phyloP scores from a whole-genome alignment of 2,329 filamentous ascomycete species.

The Sphaceloma murrayae region DNA sequence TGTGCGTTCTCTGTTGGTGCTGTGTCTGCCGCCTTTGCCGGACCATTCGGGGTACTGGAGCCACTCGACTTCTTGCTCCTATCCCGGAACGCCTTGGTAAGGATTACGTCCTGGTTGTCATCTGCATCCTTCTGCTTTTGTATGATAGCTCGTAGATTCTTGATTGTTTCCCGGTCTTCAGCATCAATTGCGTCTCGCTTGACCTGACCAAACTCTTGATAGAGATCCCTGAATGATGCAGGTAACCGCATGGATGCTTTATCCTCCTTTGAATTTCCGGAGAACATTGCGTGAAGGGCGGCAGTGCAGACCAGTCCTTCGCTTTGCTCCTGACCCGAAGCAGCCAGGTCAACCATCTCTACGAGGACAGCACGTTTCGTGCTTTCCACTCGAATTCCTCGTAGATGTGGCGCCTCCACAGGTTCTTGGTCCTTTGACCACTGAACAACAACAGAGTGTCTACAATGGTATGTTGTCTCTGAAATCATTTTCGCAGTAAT shows the following conservation, averaged over 20 bases:
- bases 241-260: constrained; percentile 74
- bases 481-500: constrained; percentile 62
- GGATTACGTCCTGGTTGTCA: constrained; percentile 48
- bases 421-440: constrained; percentile 68
- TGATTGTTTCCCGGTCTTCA: constrained; percentile 58
- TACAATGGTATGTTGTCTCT: constrained; percentile 62
- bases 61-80: constrained; percentile 29
- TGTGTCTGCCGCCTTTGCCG: constrained; percentile 10
- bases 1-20: constrained; percentile 29
- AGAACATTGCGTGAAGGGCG: constrained; percentile 73
- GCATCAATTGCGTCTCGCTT: constrained; percentile 63
- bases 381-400: constrained; percentile 37
- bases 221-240: constrained; percentile 72
- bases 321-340: constrained; percentile 68
- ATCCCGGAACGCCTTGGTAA: constrained; percentile 62
- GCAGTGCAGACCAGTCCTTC: constrained; percentile 77
- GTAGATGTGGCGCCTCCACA: constrained; percentile 35
- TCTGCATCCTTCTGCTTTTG: constrained; percentile 53
- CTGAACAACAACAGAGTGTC: constrained; percentile 61
- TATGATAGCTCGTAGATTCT: constrained; percentile 60
- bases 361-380: constrained; percentile 46
- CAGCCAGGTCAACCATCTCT: constrained; percentile 65
- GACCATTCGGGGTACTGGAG: constrained; percentile 25
- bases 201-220: constrained; percentile 63
- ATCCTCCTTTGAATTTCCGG: constrained; percentile 69